These are phyloP conservation scores for Strobilomyces confusus DNA, from an alignment of 768 basidiomycete species.

Conservation along the genomic window DNA sequence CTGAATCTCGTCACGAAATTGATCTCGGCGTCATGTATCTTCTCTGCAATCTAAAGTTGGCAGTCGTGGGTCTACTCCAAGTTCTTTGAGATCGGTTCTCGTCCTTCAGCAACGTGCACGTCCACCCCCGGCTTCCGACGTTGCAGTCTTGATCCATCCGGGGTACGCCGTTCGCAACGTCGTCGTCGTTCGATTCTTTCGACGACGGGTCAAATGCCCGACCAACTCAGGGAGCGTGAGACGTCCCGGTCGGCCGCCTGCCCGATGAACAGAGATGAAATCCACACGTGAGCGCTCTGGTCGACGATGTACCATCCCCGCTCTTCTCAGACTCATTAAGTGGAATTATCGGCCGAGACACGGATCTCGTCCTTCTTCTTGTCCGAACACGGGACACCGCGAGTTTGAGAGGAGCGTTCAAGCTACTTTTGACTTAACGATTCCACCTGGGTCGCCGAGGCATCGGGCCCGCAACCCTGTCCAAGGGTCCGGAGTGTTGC, in stretches of 20 bases:
- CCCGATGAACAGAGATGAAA: constrained; percentile 5
- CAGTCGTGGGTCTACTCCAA: constrained; percentile 3
- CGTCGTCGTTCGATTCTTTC: background rate
- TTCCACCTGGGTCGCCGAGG: background rate
- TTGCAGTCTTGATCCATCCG: background rate
- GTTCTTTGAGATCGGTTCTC: constrained; percentile 5
- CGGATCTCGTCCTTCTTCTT: background rate
- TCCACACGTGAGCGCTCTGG: background rate
- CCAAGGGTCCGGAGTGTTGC: too few relatives aligned
- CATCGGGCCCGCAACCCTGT: constrained; percentile 3
- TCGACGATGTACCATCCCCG: constrained; percentile 1
- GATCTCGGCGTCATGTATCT: background rate
- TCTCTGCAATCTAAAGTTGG: constrained; percentile 12
- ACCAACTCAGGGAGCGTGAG: background rate
- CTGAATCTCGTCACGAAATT: background rate
- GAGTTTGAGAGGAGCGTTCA: background rate
- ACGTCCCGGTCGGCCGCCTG: background rate
- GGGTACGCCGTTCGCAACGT: background rate
- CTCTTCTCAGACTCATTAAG: constrained; percentile 13
- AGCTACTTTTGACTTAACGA: background rate
- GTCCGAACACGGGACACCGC: background rate
- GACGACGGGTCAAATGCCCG: background rate
- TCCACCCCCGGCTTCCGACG: background rate
- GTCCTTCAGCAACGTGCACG: background rate
- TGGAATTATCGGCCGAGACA: background rate